Evolutionary conservation across 2,329 filamentous ascomycete species (phyloP), one percentile per base, ranked within the genome.

Genomic region (Parastagonospora nodorum): DNA sequence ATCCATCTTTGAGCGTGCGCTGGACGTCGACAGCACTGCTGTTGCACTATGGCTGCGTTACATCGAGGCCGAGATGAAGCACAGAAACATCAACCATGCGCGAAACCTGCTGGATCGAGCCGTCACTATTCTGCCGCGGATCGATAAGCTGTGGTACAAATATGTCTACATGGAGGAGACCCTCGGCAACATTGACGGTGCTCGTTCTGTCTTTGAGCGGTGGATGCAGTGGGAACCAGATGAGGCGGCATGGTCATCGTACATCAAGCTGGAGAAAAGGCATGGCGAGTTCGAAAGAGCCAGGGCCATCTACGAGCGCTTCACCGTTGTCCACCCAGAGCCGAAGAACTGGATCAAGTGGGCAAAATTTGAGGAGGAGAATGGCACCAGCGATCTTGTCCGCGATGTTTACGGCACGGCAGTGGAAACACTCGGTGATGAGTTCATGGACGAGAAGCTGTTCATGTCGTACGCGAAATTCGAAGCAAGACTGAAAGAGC

Each of bases 131-230:
- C 79, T 97, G 33, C 94, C 94, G 5, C 82, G 94, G 50, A 85
- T 97, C 35, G 92, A 97, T 73, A 97, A 97, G 80, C 79, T 99
- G 30, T 99, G 94, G 94, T 99, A 96, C 80, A 97, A 97, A 74
- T 99, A 97, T 79, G 91, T 96, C 24, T 96, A 96, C 73, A 95
- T 96, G 88, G 93, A 97, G 78, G 94, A 99, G 82, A 97, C 93
- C 77, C 82, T 99, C 47, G 92, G 92, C 6, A 97, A 99, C 67
- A 87, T 99, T 42, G 86, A 92, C 2, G 94, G 93, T 31, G 95
- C 92, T 2, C 82, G 94, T 51, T 90, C 96, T 64, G 90, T 97
- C 0, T 99, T 97, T 71, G 94, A 99, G 77, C 83, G 94, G 39
- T 99, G 94, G 94, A 93, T 99, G 88, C 88, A 89, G 56, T 99